Conservation (phyloP, 495 filamentous ascomycete genomes). For the Platismatia glauca region DNA sequence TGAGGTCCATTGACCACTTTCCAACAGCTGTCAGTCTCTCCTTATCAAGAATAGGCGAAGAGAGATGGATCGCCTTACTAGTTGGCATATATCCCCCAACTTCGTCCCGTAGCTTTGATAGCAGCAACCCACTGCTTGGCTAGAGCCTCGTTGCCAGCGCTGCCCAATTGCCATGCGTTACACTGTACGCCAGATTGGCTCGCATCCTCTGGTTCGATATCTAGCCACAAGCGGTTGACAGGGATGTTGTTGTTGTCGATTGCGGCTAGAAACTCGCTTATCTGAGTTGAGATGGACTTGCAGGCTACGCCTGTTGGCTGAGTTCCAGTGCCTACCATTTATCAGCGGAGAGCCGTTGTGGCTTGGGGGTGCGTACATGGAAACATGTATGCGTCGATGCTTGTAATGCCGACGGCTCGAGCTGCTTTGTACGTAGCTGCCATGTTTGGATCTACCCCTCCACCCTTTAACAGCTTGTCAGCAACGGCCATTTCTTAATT, state of each 20-base stretch:
- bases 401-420: constrained; percentile 13
- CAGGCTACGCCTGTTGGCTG: constrained; percentile 18
- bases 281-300: constrained; percentile 19
- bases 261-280: constrained; percentile 20
- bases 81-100: constrained; percentile 22
- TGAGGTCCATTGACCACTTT: constrained; percentile 25
- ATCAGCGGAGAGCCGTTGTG: not conserved
- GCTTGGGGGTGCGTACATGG: constrained; percentile 16
- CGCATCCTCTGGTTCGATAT: constrained; percentile 20
- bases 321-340: not conserved
- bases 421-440: constrained; percentile 5
- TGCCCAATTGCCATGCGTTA: constrained; percentile 20
- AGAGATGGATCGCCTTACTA: not conserved
- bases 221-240: constrained; percentile 22
- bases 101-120: constrained; percentile 19
- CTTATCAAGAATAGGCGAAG: not conserved
- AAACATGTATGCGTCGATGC: constrained; percentile 24
- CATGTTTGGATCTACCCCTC: constrained; percentile 9
- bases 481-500: not conserved
- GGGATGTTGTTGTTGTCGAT: constrained; percentile 16
- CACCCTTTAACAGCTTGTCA: not conserved
- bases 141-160: constrained; percentile 17
- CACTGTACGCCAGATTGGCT: not conserved
- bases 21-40: not conserved
- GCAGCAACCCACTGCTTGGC: constrained; percentile 21